Percentiles rank a stretch among this genome's conserved stretches.
Evolutionary conservation across 768 basidiomycete species (phyloP).

Genomic region (Psilocybe cyanescens): DNA sequence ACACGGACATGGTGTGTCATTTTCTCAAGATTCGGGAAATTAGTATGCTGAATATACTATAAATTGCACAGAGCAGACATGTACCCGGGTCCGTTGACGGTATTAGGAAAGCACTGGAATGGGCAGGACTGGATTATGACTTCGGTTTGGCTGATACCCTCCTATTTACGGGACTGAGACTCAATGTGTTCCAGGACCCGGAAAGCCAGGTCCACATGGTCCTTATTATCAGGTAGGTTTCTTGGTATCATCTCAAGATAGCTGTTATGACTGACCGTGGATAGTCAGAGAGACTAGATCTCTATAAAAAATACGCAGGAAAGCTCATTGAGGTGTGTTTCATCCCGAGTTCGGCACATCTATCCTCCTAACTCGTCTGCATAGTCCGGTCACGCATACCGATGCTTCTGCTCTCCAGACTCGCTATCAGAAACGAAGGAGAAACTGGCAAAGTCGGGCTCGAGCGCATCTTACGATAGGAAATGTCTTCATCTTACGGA

Average conservation of each 20-base stretch:
- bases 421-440: slow-evolving; percentile 70
- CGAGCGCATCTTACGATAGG: slow-evolving; percentile 85
- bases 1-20: slow-evolving; percentile 83
- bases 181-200: slow-evolving; percentile 62
- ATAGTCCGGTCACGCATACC: slow-evolving; percentile 88
- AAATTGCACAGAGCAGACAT: slow-evolving; percentile 60
- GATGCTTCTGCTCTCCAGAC: slow-evolving; percentile 89
- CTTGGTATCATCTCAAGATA: not conserved
- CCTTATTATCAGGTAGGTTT: slow-evolving; percentile 83
- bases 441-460: slow-evolving; percentile 72
- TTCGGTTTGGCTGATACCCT: slow-evolving; percentile 59
- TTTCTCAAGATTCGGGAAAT: not conserved
- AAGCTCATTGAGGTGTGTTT: slow-evolving; percentile 74
- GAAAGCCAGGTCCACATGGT: slow-evolving; percentile 69
- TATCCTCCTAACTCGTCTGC: not conserved
- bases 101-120: slow-evolving; percentile 74
- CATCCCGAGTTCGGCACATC: not conserved
- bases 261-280: slow-evolving; percentile 5
- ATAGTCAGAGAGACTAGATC: slow-evolving; percentile 86
- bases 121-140: slow-evolving; percentile 93
- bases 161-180: not conserved
- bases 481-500: slow-evolving; percentile 84
- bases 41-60: not conserved
- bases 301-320: slow-evolving; percentile 77
- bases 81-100: slow-evolving; percentile 87